Evolutionary conservation across 345 rosid species (phyloP), one percentile per base, ranked within the genome.

Genomic region (Pugionium dolabratum): DNA sequence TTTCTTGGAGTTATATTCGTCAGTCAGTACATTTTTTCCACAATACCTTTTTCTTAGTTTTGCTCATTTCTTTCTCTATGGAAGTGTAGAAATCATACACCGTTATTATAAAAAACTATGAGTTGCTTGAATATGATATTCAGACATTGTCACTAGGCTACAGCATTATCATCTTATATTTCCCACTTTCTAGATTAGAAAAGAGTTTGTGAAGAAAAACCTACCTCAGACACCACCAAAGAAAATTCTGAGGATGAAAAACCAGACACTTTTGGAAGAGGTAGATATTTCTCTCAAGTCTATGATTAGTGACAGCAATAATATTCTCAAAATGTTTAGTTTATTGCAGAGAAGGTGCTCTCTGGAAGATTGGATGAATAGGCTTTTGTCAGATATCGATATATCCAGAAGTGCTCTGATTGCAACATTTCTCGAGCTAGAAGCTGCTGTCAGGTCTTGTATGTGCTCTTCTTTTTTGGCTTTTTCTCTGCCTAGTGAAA

Each of bases 381-480:
- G 78, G 61, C 85, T 94, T 25, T 73, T 90, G 75, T 84, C 96
- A 39, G 96, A 94, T 75, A 84, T 94, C 46, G 86, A 88, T 54
- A 65, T 90, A 63, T 94, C 99, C 56, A 83, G 97, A 88, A 90
- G 92, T 44, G 88, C 83, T 74, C 55, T 73, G 5, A 76, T 84
- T 10, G 97, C 88, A 54, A 81, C 80, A 51, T 90, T 94, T 81
- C 96, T 94, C 65, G 97, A 88, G 82, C 87, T 94, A 49, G 99
- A 94, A 87, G 91, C 96, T 75, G 90, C 96, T 72, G 99, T 75
- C n/a, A 86, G 97, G 80, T 85, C 83, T 78, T 82, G 99, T 94
- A 81, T 62, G 87, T 84, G 78, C 74, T 79, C 52, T 58, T 78
- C 72, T 39, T 29, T 43, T 41, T 55, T 33, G 41, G 26, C 4